Conservation (phyloP, 768 basidiomycete species). For the Boletus rufocinnamomeus region DNA sequence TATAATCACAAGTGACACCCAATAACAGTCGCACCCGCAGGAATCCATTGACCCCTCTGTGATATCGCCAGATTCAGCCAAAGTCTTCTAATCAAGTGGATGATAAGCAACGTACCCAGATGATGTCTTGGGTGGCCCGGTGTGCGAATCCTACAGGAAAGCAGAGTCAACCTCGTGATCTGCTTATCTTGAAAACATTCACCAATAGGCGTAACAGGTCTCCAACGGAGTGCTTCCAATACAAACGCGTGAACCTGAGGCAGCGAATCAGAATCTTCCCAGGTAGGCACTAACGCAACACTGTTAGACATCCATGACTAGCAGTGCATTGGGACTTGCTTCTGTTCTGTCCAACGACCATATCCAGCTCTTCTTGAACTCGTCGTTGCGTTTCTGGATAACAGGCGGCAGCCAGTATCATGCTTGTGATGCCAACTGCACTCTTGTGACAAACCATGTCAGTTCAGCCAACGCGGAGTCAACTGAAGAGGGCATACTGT, state of each 20-base stretch:
- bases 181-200: neutral
- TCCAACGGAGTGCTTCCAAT: constrained; percentile 40
- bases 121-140: constrained; percentile 59
- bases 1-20: constrained; percentile 23
- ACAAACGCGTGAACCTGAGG: constrained; percentile 40
- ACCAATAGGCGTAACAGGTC: constrained; percentile 33
- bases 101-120: constrained; percentile 46
- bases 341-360: constrained; percentile 44
- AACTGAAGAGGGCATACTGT: constrained; percentile 34
- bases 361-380: constrained; percentile 57
- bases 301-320: neutral
- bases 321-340: constrained; percentile 5
- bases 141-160: constrained; percentile 50
- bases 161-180: neutral
- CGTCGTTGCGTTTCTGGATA: constrained; percentile 51
- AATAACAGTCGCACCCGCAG: constrained; percentile 24
- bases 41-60: constrained; percentile 26
- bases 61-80: constrained; percentile 36
- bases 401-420: constrained; percentile 55
- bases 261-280: constrained; percentile 34
- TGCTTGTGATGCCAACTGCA: constrained; percentile 50
- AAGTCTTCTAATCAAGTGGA: constrained; percentile 6
- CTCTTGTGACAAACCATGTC: constrained; percentile 30
- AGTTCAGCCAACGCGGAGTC: neutral
- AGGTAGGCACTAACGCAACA: constrained; percentile 34